Base-by-base conservation (phyloP, 345 rosid genomes). In the Melastoma malabathricum region DNA sequence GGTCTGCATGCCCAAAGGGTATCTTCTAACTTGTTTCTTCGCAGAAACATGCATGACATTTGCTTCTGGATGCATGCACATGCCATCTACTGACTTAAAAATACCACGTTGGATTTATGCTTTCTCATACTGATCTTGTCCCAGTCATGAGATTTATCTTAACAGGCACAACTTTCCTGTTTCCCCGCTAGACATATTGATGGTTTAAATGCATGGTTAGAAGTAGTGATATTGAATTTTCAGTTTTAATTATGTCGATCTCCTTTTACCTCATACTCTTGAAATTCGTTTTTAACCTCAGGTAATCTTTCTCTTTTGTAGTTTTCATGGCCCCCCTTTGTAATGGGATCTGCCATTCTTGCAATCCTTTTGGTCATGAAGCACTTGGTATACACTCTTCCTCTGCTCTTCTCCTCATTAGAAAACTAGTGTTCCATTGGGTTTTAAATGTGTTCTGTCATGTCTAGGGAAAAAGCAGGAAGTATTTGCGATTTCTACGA, bases 241-340 rank as follows among this genome's bases (percentile, higher is more conserved):
- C 44, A 19, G 10, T 43, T 48, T 7, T n/a, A 39, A 18, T 41
- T 13, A 44, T 14, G 15, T 51, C 39, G 17, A 27, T 48, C 43
- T 17, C 23, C 22, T 43, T 45, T 5, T 44, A 15, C 64, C 52
- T 47, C 62, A 44, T 59, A 62, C 53, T 67, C 64, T 72, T 69
- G 50, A 55, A 51, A 61, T 60, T 61, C 56, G 34, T 64, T 67
- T 63, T 69, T 75, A 77, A 80, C 82, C 59, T 64, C 77, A 70
- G 76, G 74, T 67, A 63, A 47, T 76, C 34, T 78, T 75, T 78
- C 76, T 62, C 61, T 70, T 79, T 78, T 93, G 94, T 75, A 93
- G 99, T 93, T 93, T 74, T 79, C 81, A 0, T 93, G 99, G 99
- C 97, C 94, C 51, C 99, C 99, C 59, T 93, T 93, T 73, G 76